Evolutionary conservation across 177 flowering plant species (phyloP).

Genomic region (Tripterygium wilfordii): DNA sequence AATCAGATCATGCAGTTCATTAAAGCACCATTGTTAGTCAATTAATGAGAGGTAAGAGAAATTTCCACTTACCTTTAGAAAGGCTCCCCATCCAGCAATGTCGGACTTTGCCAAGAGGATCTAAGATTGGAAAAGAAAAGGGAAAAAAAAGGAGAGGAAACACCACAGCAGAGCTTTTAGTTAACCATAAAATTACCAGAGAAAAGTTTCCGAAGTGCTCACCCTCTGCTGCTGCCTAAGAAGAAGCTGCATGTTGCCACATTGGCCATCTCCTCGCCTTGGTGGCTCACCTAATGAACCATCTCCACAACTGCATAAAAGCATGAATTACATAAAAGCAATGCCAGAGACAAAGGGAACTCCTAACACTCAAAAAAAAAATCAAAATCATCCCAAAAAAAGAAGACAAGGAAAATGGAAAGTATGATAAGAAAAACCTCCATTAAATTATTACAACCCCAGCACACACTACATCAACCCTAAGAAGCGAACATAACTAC

Average conservation of each 20-base stretch:
- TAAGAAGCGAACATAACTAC: too few species aligned
- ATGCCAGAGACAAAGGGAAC: background rate
- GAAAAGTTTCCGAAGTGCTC: constrained; percentile 14
- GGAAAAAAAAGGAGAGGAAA: background rate
- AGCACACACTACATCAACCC: too few species aligned
- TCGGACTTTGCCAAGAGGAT: constrained; percentile 83
- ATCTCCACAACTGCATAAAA: constrained; percentile 79
- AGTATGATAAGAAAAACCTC: too few species aligned
- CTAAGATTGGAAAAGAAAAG: constrained; percentile 26
- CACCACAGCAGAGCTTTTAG: background rate
- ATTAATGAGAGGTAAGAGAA: background rate
- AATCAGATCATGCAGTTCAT: constrained; percentile 14
- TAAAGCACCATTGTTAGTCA: constrained; percentile 5
- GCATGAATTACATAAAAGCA: background rate
- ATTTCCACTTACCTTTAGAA: constrained; percentile 61
- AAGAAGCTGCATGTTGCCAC: constrained; percentile 95
- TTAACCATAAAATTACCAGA: background rate
- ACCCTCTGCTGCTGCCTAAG: constrained; percentile 91
- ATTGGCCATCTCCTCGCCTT: constrained; percentile 78
- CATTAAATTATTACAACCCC: too few species aligned
- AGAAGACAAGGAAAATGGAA: too few species aligned
- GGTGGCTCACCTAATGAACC: constrained; percentile 83
- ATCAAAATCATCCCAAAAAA: too few species aligned
- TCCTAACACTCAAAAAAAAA: background rate
- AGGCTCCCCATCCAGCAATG: constrained; percentile 99